These are phyloP conservation scores for Geosmithia morbida DNA, from an alignment of 2,329 filamentous ascomycete species.

Conservation along the genomic window DNA sequence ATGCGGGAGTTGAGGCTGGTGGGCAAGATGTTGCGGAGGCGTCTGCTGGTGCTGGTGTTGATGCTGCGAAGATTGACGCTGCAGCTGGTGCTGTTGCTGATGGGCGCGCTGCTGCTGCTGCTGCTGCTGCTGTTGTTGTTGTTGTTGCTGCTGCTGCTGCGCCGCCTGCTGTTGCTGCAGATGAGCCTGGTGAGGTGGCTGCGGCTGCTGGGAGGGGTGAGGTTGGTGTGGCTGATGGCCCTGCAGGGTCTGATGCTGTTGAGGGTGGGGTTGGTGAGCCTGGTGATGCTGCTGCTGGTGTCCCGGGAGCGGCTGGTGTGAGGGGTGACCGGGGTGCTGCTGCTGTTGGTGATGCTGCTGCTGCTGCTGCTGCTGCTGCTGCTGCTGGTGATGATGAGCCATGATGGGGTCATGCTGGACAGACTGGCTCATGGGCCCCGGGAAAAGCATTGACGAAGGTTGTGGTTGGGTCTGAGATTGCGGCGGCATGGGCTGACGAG, in stretches of 20 bases:
- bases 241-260: conserved; percentile 14
- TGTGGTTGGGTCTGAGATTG: conserved; percentile 22
- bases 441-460: conserved; percentile 21
- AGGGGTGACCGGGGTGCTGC: conserved; percentile 9
- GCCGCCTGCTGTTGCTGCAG: conserved; percentile 13
- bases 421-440: conserved; percentile 22
- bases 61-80: conserved; percentile 15
- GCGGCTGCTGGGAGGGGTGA: conserved; percentile 13
- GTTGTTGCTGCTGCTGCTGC: too few species aligned
- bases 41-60: conserved; percentile 10
- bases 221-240: conserved; percentile 13
- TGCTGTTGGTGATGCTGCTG: conserved; percentile 15
- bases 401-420: conserved; percentile 27
- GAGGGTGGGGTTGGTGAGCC: conserved; percentile 10
- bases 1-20: conserved; percentile 13
- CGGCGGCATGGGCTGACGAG: conserved; percentile 29
- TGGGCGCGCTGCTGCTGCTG: conserved; percentile 16
- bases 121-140: conserved; percentile 13
- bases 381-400: conserved; percentile 23
- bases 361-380: conserved; percentile 12
- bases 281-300: conserved; percentile 15
- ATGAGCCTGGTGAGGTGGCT: conserved; percentile 9
- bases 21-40: conserved; percentile 9
- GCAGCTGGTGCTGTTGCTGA: conserved; percentile 14
- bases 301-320: conserved; percentile 9